Evolutionary conservation across 805 yeast species (phyloP).

Genomic region (Lachancea kluyveri): DNA sequence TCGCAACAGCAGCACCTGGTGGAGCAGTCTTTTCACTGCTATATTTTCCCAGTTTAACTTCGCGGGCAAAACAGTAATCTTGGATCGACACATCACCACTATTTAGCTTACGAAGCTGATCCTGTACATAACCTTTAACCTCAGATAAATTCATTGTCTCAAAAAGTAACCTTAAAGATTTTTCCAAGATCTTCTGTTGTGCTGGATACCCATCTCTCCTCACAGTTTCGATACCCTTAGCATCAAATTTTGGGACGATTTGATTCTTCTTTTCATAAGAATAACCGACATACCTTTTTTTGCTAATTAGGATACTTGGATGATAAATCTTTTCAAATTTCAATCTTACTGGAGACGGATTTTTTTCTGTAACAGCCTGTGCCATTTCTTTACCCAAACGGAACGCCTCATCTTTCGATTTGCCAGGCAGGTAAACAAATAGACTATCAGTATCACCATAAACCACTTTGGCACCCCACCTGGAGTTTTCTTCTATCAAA

Average conservation of each 20-base stretch:
- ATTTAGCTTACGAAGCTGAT: conserved; percentile 62
- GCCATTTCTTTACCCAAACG: conserved; percentile 68
- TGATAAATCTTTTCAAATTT: conserved; percentile 92
- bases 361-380: conserved; percentile 47
- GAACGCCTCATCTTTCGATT: conserved; percentile 71
- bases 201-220: conserved; percentile 94
- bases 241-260: conserved; percentile 67
- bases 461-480: conserved; percentile 87
- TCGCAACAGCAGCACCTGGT: conserved; percentile 86
- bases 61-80: conserved; percentile 90
- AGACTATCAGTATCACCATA: conserved; percentile 96
- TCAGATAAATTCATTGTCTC: conserved; percentile 63
- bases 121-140: conserved; percentile 59
- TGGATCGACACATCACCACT: conserved; percentile 59
- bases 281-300: conserved; percentile 89
- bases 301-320: conserved; percentile 76
- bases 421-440: conserved; percentile 86
- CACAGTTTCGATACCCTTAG: conserved; percentile 94
- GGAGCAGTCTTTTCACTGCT: conserved; percentile 69
- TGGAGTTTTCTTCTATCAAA: conserved; percentile 49
- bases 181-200: conserved; percentile 75
- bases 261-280: conserved; percentile 59
- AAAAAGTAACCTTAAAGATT: conserved; percentile 60
- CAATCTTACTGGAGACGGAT: conserved; percentile 76
- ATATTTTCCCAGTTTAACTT: conserved; percentile 79